Conservation (phyloP, 164 flowering plant species). For the Paratinospora sagittata region DNA sequence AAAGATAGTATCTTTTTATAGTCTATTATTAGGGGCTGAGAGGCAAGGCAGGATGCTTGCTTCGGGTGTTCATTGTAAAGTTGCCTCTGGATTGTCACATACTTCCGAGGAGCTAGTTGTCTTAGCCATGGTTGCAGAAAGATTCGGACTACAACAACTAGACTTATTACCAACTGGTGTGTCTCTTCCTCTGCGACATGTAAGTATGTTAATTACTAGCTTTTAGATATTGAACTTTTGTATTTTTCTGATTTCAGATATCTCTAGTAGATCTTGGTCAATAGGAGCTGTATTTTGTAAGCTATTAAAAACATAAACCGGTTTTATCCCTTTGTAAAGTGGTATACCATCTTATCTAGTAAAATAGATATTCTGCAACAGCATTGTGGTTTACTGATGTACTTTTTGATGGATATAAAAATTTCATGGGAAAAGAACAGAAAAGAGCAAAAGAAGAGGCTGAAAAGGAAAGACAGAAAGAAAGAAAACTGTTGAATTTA, state of each 20-base stretch:
- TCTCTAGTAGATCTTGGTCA: not conserved
- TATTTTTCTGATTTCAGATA: too few species aligned
- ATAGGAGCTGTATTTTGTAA: not conserved
- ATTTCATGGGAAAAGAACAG: not conserved
- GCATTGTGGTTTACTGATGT: too few species aligned
- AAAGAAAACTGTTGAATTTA: too few species aligned
- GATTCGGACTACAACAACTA: constrained; percentile 76
- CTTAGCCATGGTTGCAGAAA: constrained; percentile 96
- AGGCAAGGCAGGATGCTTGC: constrained; percentile 56
- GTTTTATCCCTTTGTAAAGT: not conserved
- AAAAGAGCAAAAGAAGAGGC: not conserved
- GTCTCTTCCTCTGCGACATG: constrained; percentile 94
- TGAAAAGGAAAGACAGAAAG: not conserved
- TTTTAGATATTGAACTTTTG: not conserved
- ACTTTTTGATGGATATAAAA: not conserved
- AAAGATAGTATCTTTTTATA: constrained; percentile 80
- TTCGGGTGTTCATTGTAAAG: constrained; percentile 62
- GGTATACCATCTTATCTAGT: not conserved
- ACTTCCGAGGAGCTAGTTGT: constrained; percentile 66
- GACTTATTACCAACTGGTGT: constrained; percentile 86
- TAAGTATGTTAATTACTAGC: constrained; percentile 30
- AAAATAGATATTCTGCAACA: not conserved
- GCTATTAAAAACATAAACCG: too few species aligned
- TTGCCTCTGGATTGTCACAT: constrained; percentile 64
- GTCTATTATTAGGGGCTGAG: constrained; percentile 66